Base-by-base conservation (phyloP, 1,139 yeast genomes). In the Magnusiomyces fungicola region DNA sequence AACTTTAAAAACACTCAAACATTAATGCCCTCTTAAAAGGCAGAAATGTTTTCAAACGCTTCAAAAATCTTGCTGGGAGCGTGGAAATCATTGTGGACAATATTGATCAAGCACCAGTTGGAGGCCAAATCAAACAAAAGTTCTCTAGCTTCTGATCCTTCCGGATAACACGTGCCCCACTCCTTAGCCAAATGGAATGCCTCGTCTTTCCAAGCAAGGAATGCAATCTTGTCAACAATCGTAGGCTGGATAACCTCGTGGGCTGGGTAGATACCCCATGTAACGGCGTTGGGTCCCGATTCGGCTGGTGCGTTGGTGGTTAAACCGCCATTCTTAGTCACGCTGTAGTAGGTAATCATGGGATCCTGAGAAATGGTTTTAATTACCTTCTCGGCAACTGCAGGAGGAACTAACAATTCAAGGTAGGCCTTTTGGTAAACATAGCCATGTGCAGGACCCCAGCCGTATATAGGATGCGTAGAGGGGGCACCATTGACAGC, bases 241-340 rank as follows among this genome's bases (percentile, higher is more conserved):
- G 96, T 88, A 49, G 96, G 95, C 67, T 88, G 96, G 58, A 86
- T 74, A 48, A 88, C 85, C 68, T 88, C 96, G 64, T 84, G 85
- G 44, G 95, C 95, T 19, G 96, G 96, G 76, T 86, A 88, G 39
- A 86, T 87, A 55, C 96, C 97, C 98, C 98, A 92, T 14, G 98
- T 92, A 48, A 89, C 97, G 7, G 97, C 97, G 63, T 88, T 89
- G 57, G 95, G 89, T 56, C 83, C 85, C 25, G 73, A 68, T 53
- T 81, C 85, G 46, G 79, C 83, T 40, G 76, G 77, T 46, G 92
- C 80, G 65, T 90, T 90, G 39, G 80, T 74, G 38, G 67, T 60
- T 54, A 87, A 71, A 39, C 78, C 71, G 25, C 89, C 90, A 2
- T 67, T 61, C 43, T 63, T 63, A 64, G 84, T 83, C 45, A 87